These are phyloP conservation scores for Ramalina peruviana DNA, from an alignment of 495 filamentous ascomycete species.

Conservation along the genomic window DNA sequence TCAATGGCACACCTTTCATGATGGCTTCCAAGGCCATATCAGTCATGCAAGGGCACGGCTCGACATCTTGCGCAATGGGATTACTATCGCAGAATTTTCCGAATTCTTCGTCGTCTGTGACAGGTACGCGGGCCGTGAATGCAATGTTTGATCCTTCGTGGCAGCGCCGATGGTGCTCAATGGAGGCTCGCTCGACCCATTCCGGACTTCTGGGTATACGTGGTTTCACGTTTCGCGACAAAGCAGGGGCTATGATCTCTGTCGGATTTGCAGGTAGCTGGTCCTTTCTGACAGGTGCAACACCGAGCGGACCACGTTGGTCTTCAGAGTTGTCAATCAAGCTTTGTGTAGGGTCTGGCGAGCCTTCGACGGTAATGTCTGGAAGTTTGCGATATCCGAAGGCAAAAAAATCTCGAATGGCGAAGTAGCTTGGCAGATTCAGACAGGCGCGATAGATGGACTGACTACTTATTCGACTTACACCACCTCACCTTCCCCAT, in stretches of 20 bases:
- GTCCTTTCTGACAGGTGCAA: not conserved
- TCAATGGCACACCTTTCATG: constrained; percentile 3
- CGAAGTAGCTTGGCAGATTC: constrained; percentile 9
- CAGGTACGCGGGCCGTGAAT: not conserved
- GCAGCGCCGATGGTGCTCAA: constrained; percentile 2
- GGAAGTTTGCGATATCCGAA: constrained; percentile 5
- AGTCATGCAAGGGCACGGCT: constrained; percentile 1
- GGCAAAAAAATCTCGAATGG: constrained; percentile 14
- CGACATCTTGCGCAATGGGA: not conserved
- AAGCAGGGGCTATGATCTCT: not conserved
- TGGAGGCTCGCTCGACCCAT: not conserved
- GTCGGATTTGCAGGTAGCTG: not conserved
- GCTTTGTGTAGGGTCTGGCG: not conserved
- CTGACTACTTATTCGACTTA: not conserved
- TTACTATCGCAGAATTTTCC: not conserved
- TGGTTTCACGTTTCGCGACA: not conserved
- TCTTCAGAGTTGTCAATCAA: not conserved
- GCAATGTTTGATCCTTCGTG: not conserved
- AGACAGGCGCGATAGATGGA: not conserved
- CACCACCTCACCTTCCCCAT: constrained; percentile 11
- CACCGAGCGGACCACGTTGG: not conserved
- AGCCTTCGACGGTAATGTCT: not conserved
- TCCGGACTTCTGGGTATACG: not conserved
- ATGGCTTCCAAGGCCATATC: constrained; percentile 5
- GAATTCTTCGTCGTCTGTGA: not conserved